These are phyloP conservation scores for Hypoxylon sp. DNA, from an alignment of 2,329 filamentous ascomycete species.

Conservation along the genomic window DNA sequence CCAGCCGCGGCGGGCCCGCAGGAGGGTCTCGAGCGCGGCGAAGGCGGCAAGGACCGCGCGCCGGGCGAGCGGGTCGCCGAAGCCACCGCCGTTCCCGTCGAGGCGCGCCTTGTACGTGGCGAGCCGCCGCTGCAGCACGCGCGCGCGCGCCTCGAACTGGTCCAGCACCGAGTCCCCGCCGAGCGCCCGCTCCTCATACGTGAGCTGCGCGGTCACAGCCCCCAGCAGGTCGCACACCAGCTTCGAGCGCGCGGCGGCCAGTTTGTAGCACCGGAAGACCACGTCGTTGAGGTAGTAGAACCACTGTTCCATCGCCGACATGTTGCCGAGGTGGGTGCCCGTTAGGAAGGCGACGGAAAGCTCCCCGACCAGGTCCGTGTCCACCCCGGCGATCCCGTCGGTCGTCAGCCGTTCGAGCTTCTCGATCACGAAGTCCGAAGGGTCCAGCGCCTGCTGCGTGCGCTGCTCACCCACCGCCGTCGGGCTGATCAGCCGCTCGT, in stretches of 20 bases:
- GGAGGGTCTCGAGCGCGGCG: slow-evolving; percentile 60
- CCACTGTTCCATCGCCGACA: slow-evolving; percentile 72
- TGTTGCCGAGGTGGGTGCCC: slow-evolving; percentile 68
- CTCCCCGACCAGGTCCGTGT: slow-evolving; percentile 67
- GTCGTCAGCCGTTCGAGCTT: slow-evolving; percentile 55
- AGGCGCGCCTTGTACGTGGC: slow-evolving; percentile 67
- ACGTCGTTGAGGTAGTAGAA: slow-evolving; percentile 65
- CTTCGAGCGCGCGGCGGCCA: slow-evolving; percentile 57
- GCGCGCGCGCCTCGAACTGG: slow-evolving; percentile 48
- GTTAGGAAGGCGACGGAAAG: slow-evolving; percentile 70
- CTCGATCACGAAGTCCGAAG: slow-evolving; percentile 60
- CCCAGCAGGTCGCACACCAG: slow-evolving; percentile 62
- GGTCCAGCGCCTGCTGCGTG: slow-evolving; percentile 51
- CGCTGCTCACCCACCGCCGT: slow-evolving; percentile 45
- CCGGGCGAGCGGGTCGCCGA: slow-evolving; percentile 55
- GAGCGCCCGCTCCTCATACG: slow-evolving; percentile 63
- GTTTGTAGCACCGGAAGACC: slow-evolving; percentile 62
- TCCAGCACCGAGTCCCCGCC: slow-evolving; percentile 56
- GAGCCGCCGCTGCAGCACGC: slow-evolving; percentile 59
- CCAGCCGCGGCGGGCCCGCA: slow-evolving; percentile 65
- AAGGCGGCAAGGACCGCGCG: slow-evolving; percentile 62
- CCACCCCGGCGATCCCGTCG: too few species aligned
- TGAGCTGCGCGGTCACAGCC: slow-evolving; percentile 66
- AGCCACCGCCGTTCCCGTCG: slow-evolving; percentile 57
- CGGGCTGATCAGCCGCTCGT: slow-evolving; percentile 46